Base-by-base conservation (phyloP, 2,329 filamentous ascomycete species). In the Nannizzia gypsea region DNA sequence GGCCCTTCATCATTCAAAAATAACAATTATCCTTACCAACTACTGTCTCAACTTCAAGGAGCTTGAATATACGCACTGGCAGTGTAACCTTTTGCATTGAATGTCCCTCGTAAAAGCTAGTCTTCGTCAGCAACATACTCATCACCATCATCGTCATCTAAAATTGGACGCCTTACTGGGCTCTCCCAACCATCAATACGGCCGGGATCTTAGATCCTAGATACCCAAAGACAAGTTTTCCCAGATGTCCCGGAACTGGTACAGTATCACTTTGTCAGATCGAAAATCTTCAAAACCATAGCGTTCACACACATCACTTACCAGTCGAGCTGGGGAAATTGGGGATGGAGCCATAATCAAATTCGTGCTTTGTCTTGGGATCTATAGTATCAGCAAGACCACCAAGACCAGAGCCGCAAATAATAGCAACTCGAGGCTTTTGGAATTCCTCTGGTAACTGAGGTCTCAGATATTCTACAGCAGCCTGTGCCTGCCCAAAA, bases 71-170 rank as follows among this genome's bases (percentile, higher is more conserved):
- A 58, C 84, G 78, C 9, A 84, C 80, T 26, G 84, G 83, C 66
- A 86, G 85, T 26, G 83, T 83, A 40, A 84, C 79, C 54, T 78
- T 74, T 59, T 83, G 77, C 73, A 86, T 83, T 1, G 79, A 78
- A 67, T 87, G 81, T 36, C 84, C 84, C 72, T 87, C 84, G 68
- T 86, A 87, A 72, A 83, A 86, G 71, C 83, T 85, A 42, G 54
- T 13, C 15, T 50, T 34, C 15, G 26, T 54, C n/a, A 54, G 11
- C 20, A 48, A 11, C 17, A 6, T 22, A 20, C 6, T 22, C 20
- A 11, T 22, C 20, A 9, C 38, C 6, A 40, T 9, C n/a, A 13
- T 40, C n/a, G n/a, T n/a, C n/a, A 8, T 24, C n/a, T 2, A 6
- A 17, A 17, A 6, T 2, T 42, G n/a, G 38, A 13, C 38, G 6